Conservation (phyloP, 192 early-diverging fungal species). For the Coemansia sp. region DNA sequence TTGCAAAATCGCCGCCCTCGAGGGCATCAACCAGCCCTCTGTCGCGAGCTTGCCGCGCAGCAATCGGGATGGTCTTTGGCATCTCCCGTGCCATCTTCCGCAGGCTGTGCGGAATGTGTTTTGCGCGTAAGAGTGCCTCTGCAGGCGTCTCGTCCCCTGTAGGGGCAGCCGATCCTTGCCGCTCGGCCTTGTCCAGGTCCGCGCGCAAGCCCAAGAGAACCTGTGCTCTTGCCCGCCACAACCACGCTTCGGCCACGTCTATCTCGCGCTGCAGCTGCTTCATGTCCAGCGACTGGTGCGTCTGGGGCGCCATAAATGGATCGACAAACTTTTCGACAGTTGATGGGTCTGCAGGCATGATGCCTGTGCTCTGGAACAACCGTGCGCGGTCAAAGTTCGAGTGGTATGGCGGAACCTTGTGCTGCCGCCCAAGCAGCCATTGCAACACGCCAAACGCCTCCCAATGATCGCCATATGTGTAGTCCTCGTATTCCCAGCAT, state of each 20-base stretch:
- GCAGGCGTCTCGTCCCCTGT: slow-evolving; percentile 20
- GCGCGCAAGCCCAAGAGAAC: slow-evolving; percentile 55
- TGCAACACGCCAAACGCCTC: slow-evolving; percentile 58
- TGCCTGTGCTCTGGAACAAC: slow-evolving; percentile 58
- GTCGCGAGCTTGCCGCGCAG: slow-evolving; percentile 43
- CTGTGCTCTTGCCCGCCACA: slow-evolving; percentile 63
- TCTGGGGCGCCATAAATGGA: slow-evolving; percentile 37
- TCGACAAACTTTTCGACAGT: slow-evolving; percentile 59
- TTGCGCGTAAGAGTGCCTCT: slow-evolving; percentile 19
- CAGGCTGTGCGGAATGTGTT: slow-evolving; percentile 50
- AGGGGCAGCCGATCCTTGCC: background rate
- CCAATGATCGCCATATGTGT: slow-evolving; percentile 53
- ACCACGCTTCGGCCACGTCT: slow-evolving; percentile 61
- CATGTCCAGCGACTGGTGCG: slow-evolving; percentile 19
- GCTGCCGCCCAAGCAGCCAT: slow-evolving; percentile 58
- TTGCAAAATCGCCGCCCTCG: slow-evolving; percentile 57
- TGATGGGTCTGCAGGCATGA: slow-evolving; percentile 58
- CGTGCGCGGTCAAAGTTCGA: slow-evolving; percentile 56
- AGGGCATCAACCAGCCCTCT: slow-evolving; percentile 39
- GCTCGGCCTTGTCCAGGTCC: slow-evolving; percentile 35
- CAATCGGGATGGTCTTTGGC: slow-evolving; percentile 55
- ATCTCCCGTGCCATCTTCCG: slow-evolving; percentile 57
- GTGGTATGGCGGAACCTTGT: slow-evolving; percentile 57
- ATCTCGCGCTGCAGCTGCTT: slow-evolving; percentile 44
- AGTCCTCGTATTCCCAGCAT: slow-evolving; percentile 53